Percentiles rank a stretch among this genome's conserved stretches.
phyloP scores from a whole-genome alignment of 768 basidiomycete genomes.

The Pisolithus orientalis region DNA sequence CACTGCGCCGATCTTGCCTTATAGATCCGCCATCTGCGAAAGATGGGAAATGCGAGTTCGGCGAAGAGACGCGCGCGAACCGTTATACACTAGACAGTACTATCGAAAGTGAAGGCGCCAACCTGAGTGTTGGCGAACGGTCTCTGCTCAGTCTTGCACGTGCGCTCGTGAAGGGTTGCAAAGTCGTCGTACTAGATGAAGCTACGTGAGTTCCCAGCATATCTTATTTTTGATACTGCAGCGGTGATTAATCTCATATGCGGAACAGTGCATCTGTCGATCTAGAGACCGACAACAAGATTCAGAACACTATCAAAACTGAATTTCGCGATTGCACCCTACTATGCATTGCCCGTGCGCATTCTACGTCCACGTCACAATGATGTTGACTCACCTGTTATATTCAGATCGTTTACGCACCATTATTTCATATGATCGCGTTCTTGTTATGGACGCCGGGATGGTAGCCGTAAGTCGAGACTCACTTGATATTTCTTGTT shows the following conservation, averaged over 20 bases:
- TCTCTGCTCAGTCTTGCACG: constrained; percentile 47
- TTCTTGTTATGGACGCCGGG: constrained; percentile 64
- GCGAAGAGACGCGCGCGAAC: constrained; percentile 23
- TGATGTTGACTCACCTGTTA: neutral
- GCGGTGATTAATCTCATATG: constrained; percentile 1
- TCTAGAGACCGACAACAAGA: constrained; percentile 46
- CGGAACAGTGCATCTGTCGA: constrained; percentile 29
- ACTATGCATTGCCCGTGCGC: constrained; percentile 40
- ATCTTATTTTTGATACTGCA: constrained; percentile 31
- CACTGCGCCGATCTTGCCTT: constrained; percentile 57
- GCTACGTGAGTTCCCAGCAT: constrained; percentile 11
- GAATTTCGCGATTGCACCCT: constrained; percentile 45
- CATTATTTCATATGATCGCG: constrained; percentile 56
- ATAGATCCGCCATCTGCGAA: constrained; percentile 21
- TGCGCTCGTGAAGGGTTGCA: constrained; percentile 45
- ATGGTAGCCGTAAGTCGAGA: constrained; percentile 39
- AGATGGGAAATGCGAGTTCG: constrained; percentile 12
- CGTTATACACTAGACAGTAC: constrained; percentile 45
- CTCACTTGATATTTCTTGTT: constrained; percentile 9
- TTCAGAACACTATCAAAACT: constrained; percentile 39
- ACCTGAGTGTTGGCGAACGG: constrained; percentile 42
- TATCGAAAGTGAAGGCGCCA: constrained; percentile 49
- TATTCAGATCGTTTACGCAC: constrained; percentile 45
- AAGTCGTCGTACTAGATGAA: constrained; percentile 47
- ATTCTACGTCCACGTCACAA: constrained; percentile 8